Evolutionary conservation across 23 red algal species (phyloP), one percentile per base, ranked within the genome.

Genomic region (Pyropia haitanensis): DNA sequence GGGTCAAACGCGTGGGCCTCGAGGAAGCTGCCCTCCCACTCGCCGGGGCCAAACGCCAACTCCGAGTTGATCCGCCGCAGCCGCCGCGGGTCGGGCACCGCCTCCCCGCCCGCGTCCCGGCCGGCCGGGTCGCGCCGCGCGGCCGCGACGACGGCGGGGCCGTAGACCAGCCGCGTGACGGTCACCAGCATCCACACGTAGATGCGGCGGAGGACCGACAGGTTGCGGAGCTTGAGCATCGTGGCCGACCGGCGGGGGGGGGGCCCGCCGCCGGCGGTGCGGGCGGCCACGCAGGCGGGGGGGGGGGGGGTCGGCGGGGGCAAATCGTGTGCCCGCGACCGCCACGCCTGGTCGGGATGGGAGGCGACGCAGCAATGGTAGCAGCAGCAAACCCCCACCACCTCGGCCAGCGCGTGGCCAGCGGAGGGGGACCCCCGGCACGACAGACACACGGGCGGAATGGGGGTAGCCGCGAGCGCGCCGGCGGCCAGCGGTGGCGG

Each of bases 11-110:
- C 63, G 32, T 49, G 46, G 18, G 63, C 58, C 27, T 88, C 72
- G 7, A 81, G 72, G 55, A 78, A 82, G 57, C 54, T 65, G 15
- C 74, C 76, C 62, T 95, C 78, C 91, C 91, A 96, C 30, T 77
- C 77, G 66, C 78, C 73, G 4, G 79, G 79, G 17, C 91, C 91
- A 46, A 89, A 80, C 62, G 90, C 91, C 51, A 96, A 66, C 73
- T 88, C 91, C 26, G 77, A 85, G 82, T 88, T 88, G 64, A 96
- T 84, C 27, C 83, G 76, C 58, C 60, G 62, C 16, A 96, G 71
- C 52, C 83, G 65, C 3, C 61, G 68, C 19, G 30, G 58, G 50
- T 61, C 67, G 18, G 67, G 65, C 48, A 53, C 66, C 39, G 39
- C 39, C 39, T 46, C 39, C 39, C 39, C n/a, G 18, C 54, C 69